Evolutionary conservation across 23 red algal species (phyloP).

Genomic region (Chondrus crispus): DNA sequence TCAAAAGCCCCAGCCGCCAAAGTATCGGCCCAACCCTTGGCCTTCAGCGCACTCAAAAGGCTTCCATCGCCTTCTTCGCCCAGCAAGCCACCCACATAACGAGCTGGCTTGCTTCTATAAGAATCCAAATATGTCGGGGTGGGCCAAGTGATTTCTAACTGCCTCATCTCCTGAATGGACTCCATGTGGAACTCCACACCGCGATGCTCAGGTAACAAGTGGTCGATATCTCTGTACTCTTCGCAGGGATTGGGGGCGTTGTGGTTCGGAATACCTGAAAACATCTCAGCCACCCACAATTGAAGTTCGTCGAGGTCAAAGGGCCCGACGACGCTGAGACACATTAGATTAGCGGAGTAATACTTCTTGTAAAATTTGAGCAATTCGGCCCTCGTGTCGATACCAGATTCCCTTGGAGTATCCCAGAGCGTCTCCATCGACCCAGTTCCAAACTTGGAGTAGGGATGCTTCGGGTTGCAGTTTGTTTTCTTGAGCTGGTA

Average conservation of each 20-base stretch:
- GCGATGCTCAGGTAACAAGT: slow-evolving; percentile 32
- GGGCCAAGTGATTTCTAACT: slow-evolving; percentile 61
- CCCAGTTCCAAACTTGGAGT: slow-evolving; percentile 86
- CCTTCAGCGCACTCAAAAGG: slow-evolving; percentile 71
- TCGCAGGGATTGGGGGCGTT: slow-evolving; percentile 30
- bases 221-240: slow-evolving; percentile 34
- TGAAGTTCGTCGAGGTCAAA: slow-evolving; percentile 62
- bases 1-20: slow-evolving; percentile 35
- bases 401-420: slow-evolving; percentile 11
- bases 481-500: slow-evolving; percentile 61
- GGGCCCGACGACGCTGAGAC: slow-evolving; percentile 64
- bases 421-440: slow-evolving; percentile 72
- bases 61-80: slow-evolving; percentile 86
- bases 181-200: slow-evolving; percentile 34
- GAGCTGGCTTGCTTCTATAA: slow-evolving; percentile 61
- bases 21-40: slow-evolving; percentile 68
- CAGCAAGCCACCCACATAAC: slow-evolving; percentile 63
- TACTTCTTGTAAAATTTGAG: slow-evolving; percentile 71
- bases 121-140: slow-evolving; percentile 43
- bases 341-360: slow-evolving; percentile 93
- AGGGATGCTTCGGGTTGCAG: slow-evolving; percentile 72
- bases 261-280: slow-evolving; percentile 70
- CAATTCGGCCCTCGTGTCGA: slow-evolving; percentile 64
- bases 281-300: slow-evolving; percentile 60
- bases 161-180: slow-evolving; percentile 73